phyloP scores from a whole-genome alignment of 345 rosid species.

The Xanthoceras sorbifolium region DNA sequence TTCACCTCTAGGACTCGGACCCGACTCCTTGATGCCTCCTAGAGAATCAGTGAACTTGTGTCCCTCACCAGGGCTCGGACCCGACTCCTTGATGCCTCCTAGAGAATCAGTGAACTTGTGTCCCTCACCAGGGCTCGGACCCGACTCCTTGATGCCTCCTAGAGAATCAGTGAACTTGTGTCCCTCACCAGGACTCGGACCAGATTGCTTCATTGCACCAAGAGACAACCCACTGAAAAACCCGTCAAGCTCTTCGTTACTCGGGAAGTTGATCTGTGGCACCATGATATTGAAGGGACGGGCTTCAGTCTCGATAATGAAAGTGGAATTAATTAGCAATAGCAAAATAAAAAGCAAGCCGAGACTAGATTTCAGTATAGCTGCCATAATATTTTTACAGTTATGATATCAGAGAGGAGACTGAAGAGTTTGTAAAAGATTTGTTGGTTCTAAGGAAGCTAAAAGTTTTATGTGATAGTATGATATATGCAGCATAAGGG shows the following conservation, averaged over 20 bases:
- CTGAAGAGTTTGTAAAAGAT: not conserved
- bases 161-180: slow-evolving; percentile 35
- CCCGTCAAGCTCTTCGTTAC: slow-evolving; percentile 20
- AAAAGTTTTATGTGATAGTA: not conserved
- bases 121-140: slow-evolving; percentile 54
- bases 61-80: slow-evolving; percentile 34
- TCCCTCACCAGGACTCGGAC: slow-evolving; percentile 37
- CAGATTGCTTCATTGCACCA: slow-evolving; percentile 49
- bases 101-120: slow-evolving; percentile 35
- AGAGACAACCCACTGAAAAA: slow-evolving; percentile 44
- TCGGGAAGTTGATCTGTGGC: slow-evolving; percentile 9
- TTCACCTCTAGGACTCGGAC: slow-evolving; percentile 32
- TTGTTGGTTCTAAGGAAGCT: not conserved
- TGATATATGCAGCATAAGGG: not conserved
- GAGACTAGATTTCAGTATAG: slow-evolving; percentile 14
- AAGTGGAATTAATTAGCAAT: slow-evolving; percentile 24
- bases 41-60: slow-evolving; percentile 29
- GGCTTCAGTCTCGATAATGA: slow-evolving; percentile 27
- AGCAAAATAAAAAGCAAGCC: slow-evolving; percentile 27
- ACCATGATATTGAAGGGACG: slow-evolving; percentile 42
- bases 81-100: slow-evolving; percentile 37
- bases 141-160: slow-evolving; percentile 39
- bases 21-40: slow-evolving; percentile 37
- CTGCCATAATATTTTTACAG: slow-evolving; percentile 30
- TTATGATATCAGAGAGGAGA: not conserved